A percentile compares a stretch with the other conserved stretches of the same genome.
Evolutionary conservation across 2,329 filamentous ascomycete genomes (phyloP).

Genomic region (Ophiostoma ulmi): DNA sequence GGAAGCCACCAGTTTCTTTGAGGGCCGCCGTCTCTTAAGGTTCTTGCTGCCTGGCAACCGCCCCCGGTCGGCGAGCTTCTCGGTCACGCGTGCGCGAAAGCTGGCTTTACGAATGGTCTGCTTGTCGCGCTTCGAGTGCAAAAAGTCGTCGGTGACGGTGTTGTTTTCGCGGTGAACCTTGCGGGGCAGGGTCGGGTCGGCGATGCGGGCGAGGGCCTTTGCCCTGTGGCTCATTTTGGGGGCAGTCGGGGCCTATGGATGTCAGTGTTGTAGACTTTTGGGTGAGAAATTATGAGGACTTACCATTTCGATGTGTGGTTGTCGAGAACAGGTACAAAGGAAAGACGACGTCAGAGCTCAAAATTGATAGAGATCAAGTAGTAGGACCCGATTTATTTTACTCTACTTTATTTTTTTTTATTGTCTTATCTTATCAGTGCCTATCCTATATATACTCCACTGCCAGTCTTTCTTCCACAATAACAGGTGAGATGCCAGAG

Average conservation of each 20-base stretch:
- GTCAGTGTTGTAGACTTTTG: too few species aligned
- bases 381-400: not conserved
- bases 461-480: not conserved
- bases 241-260: constrained; percentile 19
- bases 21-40: constrained; percentile 58
- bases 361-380: not conserved
- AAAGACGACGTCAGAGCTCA: not conserved
- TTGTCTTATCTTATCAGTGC: not conserved
- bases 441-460: not conserved
- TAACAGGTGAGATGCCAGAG: constrained; percentile 25
- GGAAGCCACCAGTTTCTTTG: constrained; percentile 72
- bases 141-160: constrained; percentile 53
- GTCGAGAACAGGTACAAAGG: not conserved
- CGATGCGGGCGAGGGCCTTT: constrained; percentile 49
- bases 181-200: constrained; percentile 48
- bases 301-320: not conserved
- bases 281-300: not conserved
- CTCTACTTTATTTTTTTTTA: not conserved
- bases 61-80: constrained; percentile 37
- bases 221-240: constrained; percentile 35
- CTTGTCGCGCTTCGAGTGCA: constrained; percentile 76
- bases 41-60: constrained; percentile 32
- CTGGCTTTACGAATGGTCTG: constrained; percentile 72
- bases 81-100: constrained; percentile 72
- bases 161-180: constrained; percentile 50